Percentiles rank a stretch among this genome's conserved stretches.
These are phyloP conservation scores for Podila epicladia DNA, from an alignment of 192 early-diverging fungal species.

Conservation along the genomic window DNA sequence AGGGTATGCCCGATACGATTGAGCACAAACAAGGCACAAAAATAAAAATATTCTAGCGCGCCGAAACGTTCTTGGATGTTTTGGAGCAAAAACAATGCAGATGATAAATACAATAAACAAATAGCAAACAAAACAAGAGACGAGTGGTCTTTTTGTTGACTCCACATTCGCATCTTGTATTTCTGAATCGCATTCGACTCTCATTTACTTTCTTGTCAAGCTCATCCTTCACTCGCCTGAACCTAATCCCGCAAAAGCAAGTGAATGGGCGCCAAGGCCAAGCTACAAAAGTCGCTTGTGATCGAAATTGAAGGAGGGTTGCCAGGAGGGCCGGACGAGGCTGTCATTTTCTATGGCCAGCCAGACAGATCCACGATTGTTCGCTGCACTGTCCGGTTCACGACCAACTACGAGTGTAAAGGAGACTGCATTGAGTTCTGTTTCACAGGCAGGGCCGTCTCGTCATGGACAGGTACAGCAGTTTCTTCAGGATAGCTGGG, in stretches of 20 bases:
- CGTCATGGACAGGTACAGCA: conserved; percentile 3
- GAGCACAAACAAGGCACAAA: too few species aligned
- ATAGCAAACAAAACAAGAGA: too few species aligned
- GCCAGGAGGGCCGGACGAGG: conserved; percentile 2
- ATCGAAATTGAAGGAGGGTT: conserved; percentile 4
- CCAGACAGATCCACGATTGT: conserved; percentile 5
- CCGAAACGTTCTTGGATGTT: too few species aligned
- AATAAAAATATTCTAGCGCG: too few species aligned
- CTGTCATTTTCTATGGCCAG: conserved; percentile 9
- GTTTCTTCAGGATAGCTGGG: not conserved
- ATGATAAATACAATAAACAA: too few species aligned
- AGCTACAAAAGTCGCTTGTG: conserved; percentile 5
- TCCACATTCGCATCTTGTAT: too few species aligned
- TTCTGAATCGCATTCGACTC: not conserved
- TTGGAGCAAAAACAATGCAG: too few species aligned
- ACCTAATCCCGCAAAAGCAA: not conserved
- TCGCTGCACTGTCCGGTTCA: conserved; percentile 11
- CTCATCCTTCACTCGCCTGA: not conserved
- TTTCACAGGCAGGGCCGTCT: conserved; percentile 7
- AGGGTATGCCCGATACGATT: conserved; percentile 15
- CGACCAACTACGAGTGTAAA: conserved; percentile 23
- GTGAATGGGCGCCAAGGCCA: not conserved
- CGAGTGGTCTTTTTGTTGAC: too few species aligned
- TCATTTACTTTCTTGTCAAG: not conserved
- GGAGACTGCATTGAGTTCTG: not conserved